Conservation (phyloP, 2,329 filamentous ascomycete genomes). For the Atkinsonella texensis region DNA sequence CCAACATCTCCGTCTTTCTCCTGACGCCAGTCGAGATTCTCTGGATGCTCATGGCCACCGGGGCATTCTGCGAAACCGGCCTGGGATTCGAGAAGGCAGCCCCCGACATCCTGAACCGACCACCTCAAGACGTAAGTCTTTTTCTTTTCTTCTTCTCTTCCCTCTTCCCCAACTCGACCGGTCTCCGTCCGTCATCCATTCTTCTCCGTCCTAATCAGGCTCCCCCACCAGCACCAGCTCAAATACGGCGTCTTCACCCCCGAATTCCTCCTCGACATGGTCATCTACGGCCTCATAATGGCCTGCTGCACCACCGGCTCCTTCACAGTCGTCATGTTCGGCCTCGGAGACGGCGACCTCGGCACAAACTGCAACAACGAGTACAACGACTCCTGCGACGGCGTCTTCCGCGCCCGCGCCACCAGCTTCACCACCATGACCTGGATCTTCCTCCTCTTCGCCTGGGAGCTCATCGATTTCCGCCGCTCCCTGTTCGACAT, state of each 20-base stretch:
- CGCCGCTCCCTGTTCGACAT: constrained; percentile 53
- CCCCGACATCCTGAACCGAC: constrained; percentile 53
- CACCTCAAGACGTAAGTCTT: constrained; percentile 43
- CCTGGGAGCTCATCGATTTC: constrained; percentile 57
- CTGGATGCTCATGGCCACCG: constrained; percentile 66
- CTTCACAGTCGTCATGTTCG: constrained; percentile 48
- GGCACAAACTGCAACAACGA: constrained; percentile 45
- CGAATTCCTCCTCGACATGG: constrained; percentile 51
- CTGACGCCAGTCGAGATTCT: constrained; percentile 60
- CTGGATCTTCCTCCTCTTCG: constrained; percentile 56
- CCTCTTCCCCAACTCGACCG: too few relatives aligned
- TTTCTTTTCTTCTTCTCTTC: too few relatives aligned
- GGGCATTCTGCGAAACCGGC: constrained; percentile 58
- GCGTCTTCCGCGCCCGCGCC: constrained; percentile 51
- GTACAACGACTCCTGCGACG: constrained; percentile 38
- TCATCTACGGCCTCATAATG: constrained; percentile 54
- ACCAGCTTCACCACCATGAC: constrained; percentile 56
- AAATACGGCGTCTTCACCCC: constrained; percentile 48
- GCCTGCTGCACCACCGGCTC: constrained; percentile 43
- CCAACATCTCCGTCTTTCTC: constrained; percentile 55
- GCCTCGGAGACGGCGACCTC: constrained; percentile 39
- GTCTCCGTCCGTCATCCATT: too few relatives aligned
- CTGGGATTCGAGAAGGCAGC: constrained; percentile 57
- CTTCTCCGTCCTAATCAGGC: background rate
- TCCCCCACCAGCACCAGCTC: constrained; percentile 14